Evolutionary conservation across 140 eudicot genomes (phyloP).

Genomic region (Ambrosia hybrid): DNA sequence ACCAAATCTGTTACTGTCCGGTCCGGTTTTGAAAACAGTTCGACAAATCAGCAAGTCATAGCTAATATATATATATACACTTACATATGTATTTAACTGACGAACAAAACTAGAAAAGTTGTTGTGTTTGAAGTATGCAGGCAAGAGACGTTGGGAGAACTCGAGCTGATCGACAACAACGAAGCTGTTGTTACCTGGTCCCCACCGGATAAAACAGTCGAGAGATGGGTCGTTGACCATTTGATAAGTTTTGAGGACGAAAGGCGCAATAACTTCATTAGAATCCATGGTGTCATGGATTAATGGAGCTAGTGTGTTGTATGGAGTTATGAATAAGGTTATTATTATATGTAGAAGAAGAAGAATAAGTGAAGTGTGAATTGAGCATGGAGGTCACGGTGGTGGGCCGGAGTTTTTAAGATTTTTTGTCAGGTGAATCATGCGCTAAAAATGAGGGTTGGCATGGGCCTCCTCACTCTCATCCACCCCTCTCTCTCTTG

Average conservation of each 20-base stretch:
- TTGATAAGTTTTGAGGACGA: constrained; percentile 68
- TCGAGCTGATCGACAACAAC: constrained; percentile 60
- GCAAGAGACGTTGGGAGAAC: constrained; percentile 53
- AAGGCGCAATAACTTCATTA: constrained; percentile 51
- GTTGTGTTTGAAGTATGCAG: constrained; percentile 65
- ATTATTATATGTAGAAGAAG: not conserved
- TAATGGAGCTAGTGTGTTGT: not conserved
- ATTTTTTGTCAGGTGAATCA: constrained; percentile 27
- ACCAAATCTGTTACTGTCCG: too few species aligned
- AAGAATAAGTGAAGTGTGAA: constrained; percentile 3
- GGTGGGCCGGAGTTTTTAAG: constrained; percentile 21
- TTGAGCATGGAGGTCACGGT: constrained; percentile 38
- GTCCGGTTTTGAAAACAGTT: too few species aligned
- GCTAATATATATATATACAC: not conserved
- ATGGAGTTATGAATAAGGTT: not conserved
- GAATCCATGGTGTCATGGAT: constrained; percentile 32
- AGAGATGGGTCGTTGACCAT: constrained; percentile 62
- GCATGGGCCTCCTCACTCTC: constrained; percentile 20
- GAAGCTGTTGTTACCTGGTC: constrained; percentile 58
- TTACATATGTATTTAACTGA: constrained; percentile 71
- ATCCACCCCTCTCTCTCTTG: not conserved
- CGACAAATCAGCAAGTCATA: too few species aligned
- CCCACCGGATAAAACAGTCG: constrained; percentile 59
- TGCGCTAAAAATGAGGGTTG: constrained; percentile 31
- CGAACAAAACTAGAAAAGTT: constrained; percentile 86